Evolutionary conservation across 169 alveolate species (phyloP).

Genomic region (Eimeria mitis): DNA sequence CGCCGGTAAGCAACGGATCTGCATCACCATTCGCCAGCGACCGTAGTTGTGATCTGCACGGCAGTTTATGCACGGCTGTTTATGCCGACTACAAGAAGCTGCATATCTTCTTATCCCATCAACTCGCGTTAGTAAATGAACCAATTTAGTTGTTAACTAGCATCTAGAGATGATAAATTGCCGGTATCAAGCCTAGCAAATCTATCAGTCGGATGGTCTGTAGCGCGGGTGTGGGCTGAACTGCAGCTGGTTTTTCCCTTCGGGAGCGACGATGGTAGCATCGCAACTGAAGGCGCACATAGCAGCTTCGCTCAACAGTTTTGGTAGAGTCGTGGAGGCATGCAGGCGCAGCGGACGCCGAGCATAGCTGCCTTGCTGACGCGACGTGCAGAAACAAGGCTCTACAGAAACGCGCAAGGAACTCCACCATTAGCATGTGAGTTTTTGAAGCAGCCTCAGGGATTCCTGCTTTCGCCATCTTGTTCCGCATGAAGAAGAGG

Average conservation of each 20-base stretch:
- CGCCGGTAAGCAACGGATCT: not conserved
- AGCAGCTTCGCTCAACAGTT: not conserved
- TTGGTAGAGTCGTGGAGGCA: not conserved
- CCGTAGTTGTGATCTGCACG: not conserved
- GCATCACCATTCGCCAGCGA: not conserved
- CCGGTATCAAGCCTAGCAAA: not conserved
- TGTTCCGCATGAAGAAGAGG: not conserved
- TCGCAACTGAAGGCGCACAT: not conserved
- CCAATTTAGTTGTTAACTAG: not conserved
- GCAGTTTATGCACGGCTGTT: not conserved
- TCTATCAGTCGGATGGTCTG: not conserved
- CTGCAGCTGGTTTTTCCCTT: not conserved
- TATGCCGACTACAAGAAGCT: not conserved
- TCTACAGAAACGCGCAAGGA: not conserved
- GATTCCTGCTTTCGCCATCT: not conserved
- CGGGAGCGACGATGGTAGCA: not conserved
- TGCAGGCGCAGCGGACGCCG: not conserved
- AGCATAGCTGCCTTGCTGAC: not conserved
- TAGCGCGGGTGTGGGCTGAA: not conserved
- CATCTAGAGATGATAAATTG: not conserved
- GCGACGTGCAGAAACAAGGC: not conserved
- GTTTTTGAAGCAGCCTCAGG: not conserved
- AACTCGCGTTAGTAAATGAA: not conserved
- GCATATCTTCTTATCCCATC: not conserved
- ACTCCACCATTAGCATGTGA: not conserved